Evolutionary conservation across 257 asterid genomes (phyloP), one percentile per base, ranked within the genome.

Genomic region (Gynochthodes officinalis): DNA sequence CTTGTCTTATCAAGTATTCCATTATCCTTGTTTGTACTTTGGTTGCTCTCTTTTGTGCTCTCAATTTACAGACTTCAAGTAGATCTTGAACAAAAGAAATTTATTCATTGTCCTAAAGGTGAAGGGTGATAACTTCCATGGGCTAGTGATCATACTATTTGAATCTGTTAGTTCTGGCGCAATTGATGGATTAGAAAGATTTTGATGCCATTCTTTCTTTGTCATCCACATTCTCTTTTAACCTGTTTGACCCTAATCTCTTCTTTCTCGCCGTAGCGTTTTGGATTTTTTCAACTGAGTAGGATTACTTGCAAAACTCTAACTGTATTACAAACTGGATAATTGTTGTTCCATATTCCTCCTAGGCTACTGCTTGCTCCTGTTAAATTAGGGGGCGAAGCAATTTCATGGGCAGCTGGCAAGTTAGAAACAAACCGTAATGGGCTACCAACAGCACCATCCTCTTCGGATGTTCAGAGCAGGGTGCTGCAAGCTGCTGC

Each of bases 401-500:
- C 96, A 10, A 72, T 93, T 59, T 84, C 89, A 15, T 88, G 95
- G 96, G 96, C 90, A 11, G 78, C 94, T 8, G 93, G 88, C 10
- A 89, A 84, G 79, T 71, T 93, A 53, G 96, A 89, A 79, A 76
- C 89, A 6, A 83, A 66, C 77, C 85, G 93, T 3, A 90, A 87
- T 9, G 97, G 98, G 16, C 90, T 93, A 2, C 95, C 98, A 42
- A 93, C 90, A 19, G 82, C 96, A 40, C 97, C 98, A 21, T 93
- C 97, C 32, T 93, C 98, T 15, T 78, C 85, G 0, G 96, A 93
- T 49, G 95, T 93, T 55, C 97, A 85, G 75, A 90, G 78, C 88
- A 79, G 97, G 83, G 98, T 93, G 63, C 73, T 90, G 81, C 98
- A 90, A 76, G 98, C 98, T 63, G 98, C 97, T 39, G 98, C 98